Conservation (phyloP, 2,329 filamentous ascomycete species). For the Huntiella moniliformis region DNA sequence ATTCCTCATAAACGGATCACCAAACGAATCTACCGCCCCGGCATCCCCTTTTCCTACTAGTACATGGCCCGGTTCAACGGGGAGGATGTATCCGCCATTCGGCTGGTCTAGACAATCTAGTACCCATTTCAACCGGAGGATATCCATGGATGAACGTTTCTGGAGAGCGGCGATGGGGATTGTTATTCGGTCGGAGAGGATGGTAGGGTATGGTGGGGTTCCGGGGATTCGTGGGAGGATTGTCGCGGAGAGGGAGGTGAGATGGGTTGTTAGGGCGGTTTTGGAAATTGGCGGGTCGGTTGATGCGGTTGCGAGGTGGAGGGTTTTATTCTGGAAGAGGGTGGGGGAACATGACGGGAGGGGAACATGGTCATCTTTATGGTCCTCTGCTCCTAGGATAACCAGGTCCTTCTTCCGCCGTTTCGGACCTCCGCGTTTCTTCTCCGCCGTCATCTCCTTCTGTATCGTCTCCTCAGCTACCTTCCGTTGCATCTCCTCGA, state of each 20-base stretch:
- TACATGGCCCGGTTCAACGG: constrained; percentile 44
- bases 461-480: constrained; percentile 50
- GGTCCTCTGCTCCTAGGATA: constrained; percentile 44
- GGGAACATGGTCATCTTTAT: not conserved
- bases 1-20: constrained; percentile 68
- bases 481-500: constrained; percentile 48
- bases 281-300: constrained; percentile 46
- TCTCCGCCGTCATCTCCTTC: constrained; percentile 62
- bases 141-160: constrained; percentile 49
- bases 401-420: constrained; percentile 34
- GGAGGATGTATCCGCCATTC: constrained; percentile 42
- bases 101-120: constrained; percentile 54
- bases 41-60: constrained; percentile 39
- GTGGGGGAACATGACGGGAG: constrained; percentile 50
- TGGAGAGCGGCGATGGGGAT: constrained; percentile 72
- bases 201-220: constrained; percentile 21
- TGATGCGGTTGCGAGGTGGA: constrained; percentile 47
- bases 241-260: constrained; percentile 38
- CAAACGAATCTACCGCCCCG: constrained; percentile 48
- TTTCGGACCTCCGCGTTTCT: constrained; percentile 26
- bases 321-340: constrained; percentile 67
- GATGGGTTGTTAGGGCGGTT: constrained; percentile 55
- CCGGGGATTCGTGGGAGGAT: constrained; percentile 13
- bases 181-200: constrained; percentile 60
- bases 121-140: constrained; percentile 68